Percentiles rank a stretch among this genome's conserved stretches.
These are phyloP conservation scores for Chaetoceros tenuissimus DNA, from an alignment of 108 stramenopile species.

Conservation along the genomic window DNA sequence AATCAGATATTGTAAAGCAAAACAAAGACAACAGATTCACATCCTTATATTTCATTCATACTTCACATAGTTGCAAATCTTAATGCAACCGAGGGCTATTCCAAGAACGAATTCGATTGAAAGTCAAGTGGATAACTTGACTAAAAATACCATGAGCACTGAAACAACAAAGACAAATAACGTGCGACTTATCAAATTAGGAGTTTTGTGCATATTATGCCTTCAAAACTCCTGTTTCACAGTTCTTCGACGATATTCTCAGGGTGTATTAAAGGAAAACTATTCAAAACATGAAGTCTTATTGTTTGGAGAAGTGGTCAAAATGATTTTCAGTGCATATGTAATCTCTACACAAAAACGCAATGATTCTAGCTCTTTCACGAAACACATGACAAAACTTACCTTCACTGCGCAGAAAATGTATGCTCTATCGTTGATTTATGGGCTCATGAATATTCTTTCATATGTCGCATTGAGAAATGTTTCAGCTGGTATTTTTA, in stretches of 20 bases:
- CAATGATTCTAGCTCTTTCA: slow-evolving; percentile 4
- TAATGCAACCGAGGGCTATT: too few species aligned
- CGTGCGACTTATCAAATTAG: neutral
- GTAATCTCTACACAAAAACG: slow-evolving; percentile 27
- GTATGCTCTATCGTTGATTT: slow-evolving; percentile 79
- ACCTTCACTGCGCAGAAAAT: slow-evolving; percentile 70
- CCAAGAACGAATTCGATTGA: too few species aligned
- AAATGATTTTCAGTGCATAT: slow-evolving; percentile 63
- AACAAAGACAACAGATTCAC: too few species aligned
- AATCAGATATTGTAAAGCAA: too few species aligned
- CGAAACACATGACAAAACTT: slow-evolving; percentile 32
- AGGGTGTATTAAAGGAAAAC: slow-evolving; percentile 66
- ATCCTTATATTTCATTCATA: too few species aligned
- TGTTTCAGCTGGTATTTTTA: slow-evolving; percentile 89
- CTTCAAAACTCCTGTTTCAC: slow-evolving; percentile 85
- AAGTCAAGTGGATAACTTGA: too few species aligned
- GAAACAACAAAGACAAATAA: neutral
- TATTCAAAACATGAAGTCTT: slow-evolving; percentile 87
- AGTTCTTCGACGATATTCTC: slow-evolving; percentile 74
- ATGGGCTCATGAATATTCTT: slow-evolving; percentile 89
- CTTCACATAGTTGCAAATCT: too few species aligned
- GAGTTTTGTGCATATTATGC: slow-evolving; percentile 34
- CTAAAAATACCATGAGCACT: too few species aligned
- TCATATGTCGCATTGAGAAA: slow-evolving; percentile 80
- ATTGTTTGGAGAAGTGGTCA: slow-evolving; percentile 68